These are phyloP conservation scores for Zhuliangozyma parablackwelliae DNA, from an alignment of 1,139 yeast genomes.

Conservation along the genomic window DNA sequence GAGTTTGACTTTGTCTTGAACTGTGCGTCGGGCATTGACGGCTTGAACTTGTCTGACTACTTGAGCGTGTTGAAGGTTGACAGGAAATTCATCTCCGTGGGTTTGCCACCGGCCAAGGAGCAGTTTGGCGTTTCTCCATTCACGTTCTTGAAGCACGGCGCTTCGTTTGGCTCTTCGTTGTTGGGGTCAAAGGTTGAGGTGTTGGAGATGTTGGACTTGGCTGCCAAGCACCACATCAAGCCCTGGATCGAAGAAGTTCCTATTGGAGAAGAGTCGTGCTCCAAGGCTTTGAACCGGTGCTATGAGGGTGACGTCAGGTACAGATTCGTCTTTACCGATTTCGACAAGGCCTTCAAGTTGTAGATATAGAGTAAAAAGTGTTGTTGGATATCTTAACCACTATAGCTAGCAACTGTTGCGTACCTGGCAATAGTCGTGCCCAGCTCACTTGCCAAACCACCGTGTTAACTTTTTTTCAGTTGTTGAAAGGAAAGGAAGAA, in stretches of 20 bases:
- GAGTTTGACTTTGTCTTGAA: slow-evolving; percentile 45
- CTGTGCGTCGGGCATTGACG: slow-evolving; percentile 43
- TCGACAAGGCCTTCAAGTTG: no score
- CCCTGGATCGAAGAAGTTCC: slow-evolving; percentile 44
- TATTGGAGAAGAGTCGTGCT: slow-evolving; percentile 27
- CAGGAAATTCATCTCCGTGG: slow-evolving; percentile 51
- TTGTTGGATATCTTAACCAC: no score
- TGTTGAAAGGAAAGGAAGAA: slow-evolving; percentile 1
- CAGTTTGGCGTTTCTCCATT: slow-evolving; percentile 23
- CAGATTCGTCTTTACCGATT: no score
- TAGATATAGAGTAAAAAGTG: no score
- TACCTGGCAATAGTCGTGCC: slow-evolving; percentile 36
- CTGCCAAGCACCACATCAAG: slow-evolving; percentile 34
- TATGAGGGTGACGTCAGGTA: slow-evolving; percentile 54
- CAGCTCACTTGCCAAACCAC: neutral
- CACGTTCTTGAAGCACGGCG: slow-evolving; percentile 25
- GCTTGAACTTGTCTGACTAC: slow-evolving; percentile 26
- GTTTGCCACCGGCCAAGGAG: slow-evolving; percentile 40
- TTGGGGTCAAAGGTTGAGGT: slow-evolving; percentile 39
- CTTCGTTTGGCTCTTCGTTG: slow-evolving; percentile 27
- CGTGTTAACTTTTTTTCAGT: slow-evolving; percentile 3
- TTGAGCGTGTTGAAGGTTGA: slow-evolving; percentile 35
- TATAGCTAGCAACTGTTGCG: slow-evolving; percentile 54
- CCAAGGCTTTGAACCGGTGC: slow-evolving; percentile 28
- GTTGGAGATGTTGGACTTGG: slow-evolving; percentile 33